Evolutionary conservation across 176 grass and related monocot genomes (phyloP).

Genomic region (Oryza officinalis): DNA sequence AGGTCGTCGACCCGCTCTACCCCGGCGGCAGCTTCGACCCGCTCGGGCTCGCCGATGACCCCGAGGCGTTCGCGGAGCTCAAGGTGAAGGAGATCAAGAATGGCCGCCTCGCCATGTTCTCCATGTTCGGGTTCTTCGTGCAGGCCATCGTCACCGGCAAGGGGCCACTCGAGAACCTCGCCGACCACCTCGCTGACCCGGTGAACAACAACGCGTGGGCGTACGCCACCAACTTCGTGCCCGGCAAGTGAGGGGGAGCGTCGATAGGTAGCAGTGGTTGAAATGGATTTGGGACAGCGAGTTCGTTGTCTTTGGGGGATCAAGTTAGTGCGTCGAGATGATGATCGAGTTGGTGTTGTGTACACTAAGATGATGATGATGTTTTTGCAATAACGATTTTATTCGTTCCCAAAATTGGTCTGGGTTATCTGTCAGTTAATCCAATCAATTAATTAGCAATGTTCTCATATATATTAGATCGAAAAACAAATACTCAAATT

Average conservation of each 20-base stretch:
- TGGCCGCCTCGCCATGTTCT: slow-evolving; percentile 86
- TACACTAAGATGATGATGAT: not conserved
- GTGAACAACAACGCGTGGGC: slow-evolving; percentile 98
- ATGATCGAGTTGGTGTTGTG: not conserved
- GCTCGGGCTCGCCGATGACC: slow-evolving; percentile 78
- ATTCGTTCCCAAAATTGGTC: not conserved
- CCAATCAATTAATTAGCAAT: too few relatives aligned
- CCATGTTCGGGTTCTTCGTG: slow-evolving; percentile 92
- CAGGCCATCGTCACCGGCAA: slow-evolving; percentile 95
- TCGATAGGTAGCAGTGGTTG: not conserved
- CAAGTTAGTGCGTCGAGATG: not conserved
- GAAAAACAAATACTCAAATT: too few relatives aligned
- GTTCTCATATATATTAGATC: too few relatives aligned
- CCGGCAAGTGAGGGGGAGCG: slow-evolving; percentile 53
- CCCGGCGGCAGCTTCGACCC: slow-evolving; percentile 89
- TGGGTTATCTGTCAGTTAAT: not conserved
- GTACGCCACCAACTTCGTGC: slow-evolving; percentile 96
- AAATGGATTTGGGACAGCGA: not conserved
- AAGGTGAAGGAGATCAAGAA: slow-evolving; percentile 99
- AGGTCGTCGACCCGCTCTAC: slow-evolving; percentile 83
- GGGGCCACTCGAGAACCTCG: slow-evolving; percentile 88
- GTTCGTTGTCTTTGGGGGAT: not conserved
- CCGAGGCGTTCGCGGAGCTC: slow-evolving; percentile 81
- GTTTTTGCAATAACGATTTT: not conserved
- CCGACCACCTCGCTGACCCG: slow-evolving; percentile 88